These are phyloP conservation scores for Bretschneidera sinensis DNA, from an alignment of 345 rosid genomes.

Conservation along the genomic window DNA sequence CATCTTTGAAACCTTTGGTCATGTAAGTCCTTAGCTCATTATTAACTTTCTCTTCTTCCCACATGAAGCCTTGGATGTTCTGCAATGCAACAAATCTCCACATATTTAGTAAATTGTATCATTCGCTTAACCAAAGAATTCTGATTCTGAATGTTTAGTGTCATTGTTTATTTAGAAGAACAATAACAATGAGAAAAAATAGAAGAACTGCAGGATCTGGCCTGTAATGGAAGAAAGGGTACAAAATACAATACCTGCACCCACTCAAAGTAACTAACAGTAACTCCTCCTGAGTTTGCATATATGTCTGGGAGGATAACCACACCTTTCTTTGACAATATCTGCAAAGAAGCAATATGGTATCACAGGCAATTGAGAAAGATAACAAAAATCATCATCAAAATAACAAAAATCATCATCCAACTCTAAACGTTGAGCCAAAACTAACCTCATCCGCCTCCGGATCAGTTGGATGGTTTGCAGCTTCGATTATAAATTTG, in stretches of 20 bases:
- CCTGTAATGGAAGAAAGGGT: not conserved
- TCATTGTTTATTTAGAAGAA: too few relatives aligned
- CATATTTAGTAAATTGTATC: not conserved
- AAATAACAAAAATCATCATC: too few relatives aligned
- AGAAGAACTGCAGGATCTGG: not conserved
- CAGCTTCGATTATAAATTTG: slow-evolving; percentile 85
- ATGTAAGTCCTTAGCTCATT: slow-evolving; percentile 68
- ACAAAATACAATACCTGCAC: slow-evolving; percentile 58
- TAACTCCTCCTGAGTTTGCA: slow-evolving; percentile 97
- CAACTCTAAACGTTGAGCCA: not conserved
- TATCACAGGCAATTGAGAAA: not conserved
- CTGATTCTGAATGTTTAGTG: too few relatives aligned
- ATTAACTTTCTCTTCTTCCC: slow-evolving; percentile 94
- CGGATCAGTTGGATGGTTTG: slow-evolving; percentile 97
- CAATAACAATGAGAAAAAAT: too few relatives aligned
- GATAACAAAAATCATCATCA: too few relatives aligned
- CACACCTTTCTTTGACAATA: slow-evolving; percentile 78
- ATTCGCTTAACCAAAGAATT: too few relatives aligned
- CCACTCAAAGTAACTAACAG: slow-evolving; percentile 99
- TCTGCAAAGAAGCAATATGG: slow-evolving; percentile 33
- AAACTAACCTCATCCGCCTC: slow-evolving; percentile 80
- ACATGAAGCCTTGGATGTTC: slow-evolving; percentile 98
- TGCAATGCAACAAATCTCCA: slow-evolving; percentile 23
- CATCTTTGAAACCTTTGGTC: slow-evolving; percentile 70
- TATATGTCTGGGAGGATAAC: slow-evolving; percentile 90